Base-by-base conservation (phyloP, 1,284 basidiomycete genomes). In the Cutaneotrichosporon sp. region DNA sequence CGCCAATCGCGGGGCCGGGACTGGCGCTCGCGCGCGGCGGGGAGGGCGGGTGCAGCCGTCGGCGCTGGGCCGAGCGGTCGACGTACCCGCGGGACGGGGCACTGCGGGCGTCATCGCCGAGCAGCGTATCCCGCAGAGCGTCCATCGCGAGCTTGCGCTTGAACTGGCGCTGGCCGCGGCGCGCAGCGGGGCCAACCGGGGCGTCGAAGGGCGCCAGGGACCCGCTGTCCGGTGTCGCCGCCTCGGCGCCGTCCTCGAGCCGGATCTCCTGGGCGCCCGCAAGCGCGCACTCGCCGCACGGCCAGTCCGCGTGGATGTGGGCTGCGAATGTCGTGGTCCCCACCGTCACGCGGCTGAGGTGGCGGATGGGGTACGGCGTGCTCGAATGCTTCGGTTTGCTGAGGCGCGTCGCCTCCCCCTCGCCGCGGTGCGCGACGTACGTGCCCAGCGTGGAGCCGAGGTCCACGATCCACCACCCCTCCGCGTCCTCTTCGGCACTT, bases 381-480 rank as follows among this genome's bases (percentile, higher is more conserved):
- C 76, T 78, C 1, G 74, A 62, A 25, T 60, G 59, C 59, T 78
- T 76, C 0, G 77, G 34, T 56, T 69, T 67, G 16, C 74, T 59
- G 18, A 66, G 61, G 27, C 64, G 61, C n/a, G 52, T 58, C 10
- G 64, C 53, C 11, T 60, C 61, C 18, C 14, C 36, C 47, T 60
- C 56, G 22, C 61, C 64, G 9, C 63, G 66, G 24, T 59, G 60
- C 6, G 65, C 63, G 34, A 79, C 54, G 63, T 74, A 76, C 1
- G 79, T 79, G 1, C 79, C 79, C 43, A 78, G 77, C 18, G 77
- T 79, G 1, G 76, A 78, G 13, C 78, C 78, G 2, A 76, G 68
- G 67, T 80, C 78, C 14, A 77, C 74, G 16, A 78, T 62, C 67
- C 69, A 75, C 73, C 74, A 80, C 8, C 67, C 69, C 20, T 69